Conservation (phyloP, 75 land plant genomes). For the Gnetum montanum region DNA sequence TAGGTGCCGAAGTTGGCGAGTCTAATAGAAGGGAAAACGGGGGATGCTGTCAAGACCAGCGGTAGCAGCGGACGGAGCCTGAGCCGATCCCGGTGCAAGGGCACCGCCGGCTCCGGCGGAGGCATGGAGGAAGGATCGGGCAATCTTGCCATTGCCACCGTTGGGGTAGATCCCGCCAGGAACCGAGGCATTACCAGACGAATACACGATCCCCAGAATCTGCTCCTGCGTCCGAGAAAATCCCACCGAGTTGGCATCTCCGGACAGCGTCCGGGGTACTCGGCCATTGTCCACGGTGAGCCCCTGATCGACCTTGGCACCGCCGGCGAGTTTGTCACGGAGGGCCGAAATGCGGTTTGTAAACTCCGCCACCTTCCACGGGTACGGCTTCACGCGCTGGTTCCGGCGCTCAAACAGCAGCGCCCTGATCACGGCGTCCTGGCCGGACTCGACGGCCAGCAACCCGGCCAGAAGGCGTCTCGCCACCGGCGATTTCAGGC, state of each 20-base stretch:
- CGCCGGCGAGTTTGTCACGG: slow-evolving; percentile 28
- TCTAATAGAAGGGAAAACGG: too few relatives aligned
- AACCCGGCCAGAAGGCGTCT: slow-evolving; percentile 19
- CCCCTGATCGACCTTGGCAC: slow-evolving; percentile 59
- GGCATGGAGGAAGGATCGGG: too few relatives aligned
- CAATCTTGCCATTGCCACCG: not conserved
- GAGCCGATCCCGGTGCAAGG: too few relatives aligned
- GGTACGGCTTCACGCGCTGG: slow-evolving; percentile 33
- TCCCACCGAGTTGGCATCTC: slow-evolving; percentile 32
- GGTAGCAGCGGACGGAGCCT: too few relatives aligned
- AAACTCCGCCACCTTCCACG: slow-evolving; percentile 44
- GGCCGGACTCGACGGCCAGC: slow-evolving; percentile 77
- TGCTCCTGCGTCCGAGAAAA: slow-evolving; percentile 24
- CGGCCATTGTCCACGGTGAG: slow-evolving; percentile 20
- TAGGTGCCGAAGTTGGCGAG: too few relatives aligned
- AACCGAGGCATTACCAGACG: not conserved
- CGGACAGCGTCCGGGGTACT: slow-evolving; percentile 37
- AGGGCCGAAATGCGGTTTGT: slow-evolving; percentile 36
- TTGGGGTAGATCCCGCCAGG: not conserved
- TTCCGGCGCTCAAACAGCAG: slow-evolving; percentile 31
- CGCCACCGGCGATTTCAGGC: slow-evolving; percentile 14
- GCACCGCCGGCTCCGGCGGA: too few relatives aligned
- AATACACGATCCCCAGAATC: not conserved
- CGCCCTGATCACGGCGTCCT: slow-evolving; percentile 66
- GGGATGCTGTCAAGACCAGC: too few relatives aligned